A percentile compares a stretch with the other conserved stretches of the same genome.
Conservation (phyloP, 441 rosid genomes). For the Adansonia grandidieri region DNA sequence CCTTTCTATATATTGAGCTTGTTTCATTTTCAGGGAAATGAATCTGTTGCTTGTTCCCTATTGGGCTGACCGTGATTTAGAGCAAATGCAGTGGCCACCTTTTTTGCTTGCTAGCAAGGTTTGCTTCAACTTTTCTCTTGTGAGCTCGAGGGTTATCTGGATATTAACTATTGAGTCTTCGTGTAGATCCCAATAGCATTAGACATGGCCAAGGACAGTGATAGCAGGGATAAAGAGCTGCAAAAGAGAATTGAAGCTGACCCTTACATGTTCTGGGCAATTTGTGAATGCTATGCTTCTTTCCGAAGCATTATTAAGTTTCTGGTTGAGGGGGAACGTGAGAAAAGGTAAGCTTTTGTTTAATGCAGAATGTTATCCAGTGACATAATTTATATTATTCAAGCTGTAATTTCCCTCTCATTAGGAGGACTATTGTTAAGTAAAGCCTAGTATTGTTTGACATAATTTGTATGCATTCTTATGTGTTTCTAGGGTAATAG, state of each 20-base stretch:
- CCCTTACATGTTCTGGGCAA: slow-evolving; percentile 89
- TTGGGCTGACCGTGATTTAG: slow-evolving; percentile 97
- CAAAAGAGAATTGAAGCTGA: slow-evolving; percentile 80
- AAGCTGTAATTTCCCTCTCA: slow-evolving; percentile 24
- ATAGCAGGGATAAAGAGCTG: slow-evolving; percentile 90
- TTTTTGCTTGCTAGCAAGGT: slow-evolving; percentile 99
- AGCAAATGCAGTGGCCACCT: slow-evolving; percentile 97
- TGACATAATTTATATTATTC: slow-evolving; percentile 19
- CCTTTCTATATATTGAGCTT: slow-evolving; percentile 25
- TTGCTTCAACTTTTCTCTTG: slow-evolving; percentile 30
- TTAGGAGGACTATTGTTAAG: slow-evolving; percentile 13
- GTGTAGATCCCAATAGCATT: slow-evolving; percentile 93
- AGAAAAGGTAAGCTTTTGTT: slow-evolving; percentile 61
- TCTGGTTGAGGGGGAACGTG: slow-evolving; percentile 79
- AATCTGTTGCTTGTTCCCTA: slow-evolving; percentile 97
- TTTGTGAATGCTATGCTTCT: slow-evolving; percentile 95
- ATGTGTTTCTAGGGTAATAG: slow-evolving; percentile 69
- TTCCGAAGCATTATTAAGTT: slow-evolving; percentile 72
- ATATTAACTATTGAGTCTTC: slow-evolving; percentile 13
- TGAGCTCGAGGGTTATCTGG: slow-evolving; percentile 21
- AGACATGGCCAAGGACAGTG: slow-evolving; percentile 99
- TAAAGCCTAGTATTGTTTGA: slow-evolving; percentile 13
- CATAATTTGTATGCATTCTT: slow-evolving; percentile 13
- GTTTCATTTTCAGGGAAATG: slow-evolving; percentile 77
- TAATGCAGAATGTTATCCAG: slow-evolving; percentile 13